Evolutionary conservation across 129 eudicot genomes (phyloP), one percentile per base, ranked within the genome.

Genomic region (Tanacetum coccineum): DNA sequence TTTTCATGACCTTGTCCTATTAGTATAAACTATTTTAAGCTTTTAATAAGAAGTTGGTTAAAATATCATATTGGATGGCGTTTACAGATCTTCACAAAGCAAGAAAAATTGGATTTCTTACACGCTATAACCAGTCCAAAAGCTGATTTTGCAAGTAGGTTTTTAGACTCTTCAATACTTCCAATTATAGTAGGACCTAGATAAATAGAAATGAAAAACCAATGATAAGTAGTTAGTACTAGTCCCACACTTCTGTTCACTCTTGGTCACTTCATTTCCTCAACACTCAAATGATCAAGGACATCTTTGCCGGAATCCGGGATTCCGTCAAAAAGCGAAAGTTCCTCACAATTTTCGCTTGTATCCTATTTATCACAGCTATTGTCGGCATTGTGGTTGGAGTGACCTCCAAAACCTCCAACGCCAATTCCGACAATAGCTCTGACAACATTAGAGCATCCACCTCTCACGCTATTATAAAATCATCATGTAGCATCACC

Each of bases 401-500:
- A 62, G 80, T 82, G 2, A 79, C 74, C 44, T 75, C 73, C 6
- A 36, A 36, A 36, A 36, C 10, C 10, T 36, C 42, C 42, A 7
- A 64, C 20, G 30, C 20, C 21, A 49, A 46, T 3, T 44, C 71
- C 18, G 52, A 65, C 36, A 56, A 56, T 36, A 36, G 42, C 42
- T 36, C 42, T 36, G 42, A 36, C 42, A 36, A 36, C 18, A 62
- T 76, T 26, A 21, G 2, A 61, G 25, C 48, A 44, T 55, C 79
- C 59, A 28, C 77, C 13, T 76, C 92, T 18, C 91, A 87, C 58
- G 42, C 75, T 62, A 66, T 88, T 13, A 64, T 89, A 19, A 80
- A 82, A 44, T 67, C 85, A 32, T 80, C 95, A 6, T 92, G 98
- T 61, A 76, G 79, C 61, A 75, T 45, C 84, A 92, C 98, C 26